Percentiles rank a stretch among this genome's conserved stretches.
Conservation (phyloP, 2,329 filamentous ascomycete species). For the Fusarium sp. region DNA sequence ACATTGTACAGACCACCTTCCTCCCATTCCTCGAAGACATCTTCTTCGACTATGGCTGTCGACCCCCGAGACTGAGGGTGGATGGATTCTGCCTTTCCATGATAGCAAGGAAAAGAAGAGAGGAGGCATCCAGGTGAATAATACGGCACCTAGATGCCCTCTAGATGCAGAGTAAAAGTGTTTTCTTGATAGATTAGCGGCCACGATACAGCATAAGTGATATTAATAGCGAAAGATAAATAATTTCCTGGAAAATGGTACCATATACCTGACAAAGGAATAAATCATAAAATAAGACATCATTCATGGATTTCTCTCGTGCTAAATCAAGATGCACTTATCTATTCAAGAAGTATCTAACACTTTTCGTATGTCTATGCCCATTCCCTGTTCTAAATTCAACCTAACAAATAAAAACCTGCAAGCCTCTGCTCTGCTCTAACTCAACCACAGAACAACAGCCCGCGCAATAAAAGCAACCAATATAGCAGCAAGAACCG, state of each 20-base stretch:
- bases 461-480: conserved; percentile 8
- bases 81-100: conserved; percentile 85
- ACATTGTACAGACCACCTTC: conserved; percentile 59
- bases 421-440: not conserved
- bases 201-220: not conserved
- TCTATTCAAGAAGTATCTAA: not conserved
- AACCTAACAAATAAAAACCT: no score
- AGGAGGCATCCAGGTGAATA: conserved; percentile 88
- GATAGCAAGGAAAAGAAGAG: conserved; percentile 87
- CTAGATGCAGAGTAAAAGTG: conserved; percentile 77
- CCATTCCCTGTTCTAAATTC: not conserved
- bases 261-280: no score
- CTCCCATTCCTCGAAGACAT: conserved; percentile 77
- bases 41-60: conserved; percentile 87
- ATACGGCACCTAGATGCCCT: conserved; percentile 78
- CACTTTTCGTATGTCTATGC: not conserved
- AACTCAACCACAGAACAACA: not conserved
- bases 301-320: no score
- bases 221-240: not conserved
- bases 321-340: not conserved
- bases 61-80: conserved; percentile 83
- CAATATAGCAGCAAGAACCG: conserved; percentile 3
- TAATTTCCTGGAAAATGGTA: not conserved
- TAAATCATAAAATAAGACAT: no score
- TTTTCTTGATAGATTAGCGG: conserved; percentile 15